These are phyloP conservation scores for Eimeria praecox DNA, from an alignment of 169 alveolate species.

Conservation along the genomic window DNA sequence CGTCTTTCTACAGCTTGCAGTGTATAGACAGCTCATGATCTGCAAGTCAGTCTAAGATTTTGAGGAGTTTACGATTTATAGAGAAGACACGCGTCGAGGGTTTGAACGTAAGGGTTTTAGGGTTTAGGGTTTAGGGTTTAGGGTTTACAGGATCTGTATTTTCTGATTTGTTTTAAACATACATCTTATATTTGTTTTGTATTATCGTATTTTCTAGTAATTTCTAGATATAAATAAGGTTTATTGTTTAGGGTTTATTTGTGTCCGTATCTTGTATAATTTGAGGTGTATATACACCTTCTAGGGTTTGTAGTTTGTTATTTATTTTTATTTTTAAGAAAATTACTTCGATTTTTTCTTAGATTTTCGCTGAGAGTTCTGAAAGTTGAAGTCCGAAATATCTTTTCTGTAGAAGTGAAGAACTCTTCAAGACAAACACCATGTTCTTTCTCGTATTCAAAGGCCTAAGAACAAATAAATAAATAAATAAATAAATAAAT, in stretches of 20 bases:
- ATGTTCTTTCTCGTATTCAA: background rate
- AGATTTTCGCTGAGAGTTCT: background rate
- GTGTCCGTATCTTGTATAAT: no score
- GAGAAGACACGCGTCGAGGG: background rate
- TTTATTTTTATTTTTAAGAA: no score
- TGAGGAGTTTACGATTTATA: background rate
- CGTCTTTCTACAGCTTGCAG: background rate
- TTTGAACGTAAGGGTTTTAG: background rate
- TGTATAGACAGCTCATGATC: background rate
- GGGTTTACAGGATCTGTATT: no score
- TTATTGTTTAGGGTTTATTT: no score
- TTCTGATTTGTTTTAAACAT: no score
- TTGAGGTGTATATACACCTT: no score
- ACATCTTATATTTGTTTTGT: no score
- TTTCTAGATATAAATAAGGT: no score
- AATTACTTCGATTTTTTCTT: background rate
- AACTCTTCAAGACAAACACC: background rate
- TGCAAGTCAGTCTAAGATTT: no score
- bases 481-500: no score
- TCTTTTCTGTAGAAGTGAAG: background rate
- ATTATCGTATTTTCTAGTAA: no score
- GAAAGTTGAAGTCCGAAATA: background rate
- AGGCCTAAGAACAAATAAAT: background rate
- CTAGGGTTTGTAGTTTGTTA: no score
- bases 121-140: slow-evolving; percentile 19